These are phyloP conservation scores for Hysterium pulicare DNA, from an alignment of 2,329 filamentous ascomycete genomes.

Conservation along the genomic window DNA sequence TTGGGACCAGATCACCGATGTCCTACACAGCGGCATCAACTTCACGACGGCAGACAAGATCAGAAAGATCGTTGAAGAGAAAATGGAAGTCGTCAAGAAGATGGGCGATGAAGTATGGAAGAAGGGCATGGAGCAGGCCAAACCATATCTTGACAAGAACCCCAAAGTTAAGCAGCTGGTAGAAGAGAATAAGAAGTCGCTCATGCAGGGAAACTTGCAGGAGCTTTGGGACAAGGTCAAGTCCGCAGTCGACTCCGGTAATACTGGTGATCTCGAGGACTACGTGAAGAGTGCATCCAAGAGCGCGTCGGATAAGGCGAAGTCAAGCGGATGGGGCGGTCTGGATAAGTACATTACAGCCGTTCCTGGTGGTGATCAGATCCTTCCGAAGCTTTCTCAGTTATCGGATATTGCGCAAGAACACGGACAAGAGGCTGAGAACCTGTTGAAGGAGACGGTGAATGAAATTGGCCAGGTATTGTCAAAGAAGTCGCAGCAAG, in stretches of 20 bases:
- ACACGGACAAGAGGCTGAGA: constrained; percentile 67
- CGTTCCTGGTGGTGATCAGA: constrained; percentile 62
- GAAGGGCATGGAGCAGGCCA: constrained; percentile 66
- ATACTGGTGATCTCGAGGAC: constrained; percentile 56
- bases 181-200: constrained; percentile 64
- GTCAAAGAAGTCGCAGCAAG: constrained; percentile 11
- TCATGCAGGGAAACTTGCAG: constrained; percentile 64
- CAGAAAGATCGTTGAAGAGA: constrained; percentile 64
- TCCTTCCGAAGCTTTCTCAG: constrained; percentile 63
- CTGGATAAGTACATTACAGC: constrained; percentile 63
- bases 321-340: constrained; percentile 49
- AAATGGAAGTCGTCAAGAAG: constrained; percentile 63
- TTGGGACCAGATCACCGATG: constrained; percentile 63
- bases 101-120: constrained; percentile 70
- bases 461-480: constrained; percentile 13
- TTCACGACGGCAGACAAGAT: constrained; percentile 54
- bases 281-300: constrained; percentile 61
- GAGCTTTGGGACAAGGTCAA: constrained; percentile 63
- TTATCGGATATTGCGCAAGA: constrained; percentile 63
- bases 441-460: constrained; percentile 61
- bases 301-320: constrained; percentile 56
- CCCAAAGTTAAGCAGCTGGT: constrained; percentile 71
- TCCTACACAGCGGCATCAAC: constrained; percentile 61
- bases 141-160: constrained; percentile 72
- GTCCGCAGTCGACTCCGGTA: constrained; percentile 59